These are phyloP conservation scores for Hypoxylon rubiginosum DNA, from an alignment of 2,329 filamentous ascomycete species.

Conservation along the genomic window DNA sequence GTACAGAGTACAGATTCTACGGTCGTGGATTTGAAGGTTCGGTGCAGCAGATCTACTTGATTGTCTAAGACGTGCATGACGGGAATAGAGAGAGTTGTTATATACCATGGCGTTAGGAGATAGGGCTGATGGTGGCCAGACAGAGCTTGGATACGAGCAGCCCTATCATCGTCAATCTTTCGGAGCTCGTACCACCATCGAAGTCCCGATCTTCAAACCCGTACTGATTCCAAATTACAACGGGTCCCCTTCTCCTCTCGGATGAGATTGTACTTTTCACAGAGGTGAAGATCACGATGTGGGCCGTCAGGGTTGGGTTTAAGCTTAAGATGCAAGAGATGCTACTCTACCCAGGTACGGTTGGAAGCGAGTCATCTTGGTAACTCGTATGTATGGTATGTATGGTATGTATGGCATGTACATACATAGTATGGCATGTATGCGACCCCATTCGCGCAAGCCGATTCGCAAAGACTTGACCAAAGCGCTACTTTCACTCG, in stretches of 20 bases:
- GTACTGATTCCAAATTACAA: slow-evolving; percentile 27
- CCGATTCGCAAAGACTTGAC: slow-evolving; percentile 29
- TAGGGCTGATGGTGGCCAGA: slow-evolving; percentile 21
- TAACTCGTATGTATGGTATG: not conserved
- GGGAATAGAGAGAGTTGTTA: slow-evolving; percentile 34
- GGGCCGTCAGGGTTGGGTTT: slow-evolving; percentile 21
- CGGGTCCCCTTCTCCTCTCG: slow-evolving; percentile 25
- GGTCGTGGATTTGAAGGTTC: slow-evolving; percentile 19
- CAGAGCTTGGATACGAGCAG: slow-evolving; percentile 34
- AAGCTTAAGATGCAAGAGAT: slow-evolving; percentile 30
- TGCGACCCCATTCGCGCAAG: slow-evolving; percentile 26
- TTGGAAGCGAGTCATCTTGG: slow-evolving; percentile 12
- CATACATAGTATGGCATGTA: not conserved
- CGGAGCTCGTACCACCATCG: slow-evolving; percentile 25
- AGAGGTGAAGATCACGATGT: slow-evolving; percentile 25
- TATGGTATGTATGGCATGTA: not conserved
- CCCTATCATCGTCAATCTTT: slow-evolving; percentile 31
- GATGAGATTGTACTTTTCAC: slow-evolving; percentile 30
- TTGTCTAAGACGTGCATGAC: slow-evolving; percentile 22
- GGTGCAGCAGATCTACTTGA: slow-evolving; percentile 19
- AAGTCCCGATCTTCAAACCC: slow-evolving; percentile 22
- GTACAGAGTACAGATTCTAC: not conserved
- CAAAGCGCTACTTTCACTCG: slow-evolving; percentile 5
- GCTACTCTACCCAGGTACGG: slow-evolving; percentile 13
- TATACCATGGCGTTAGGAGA: slow-evolving; percentile 37